Evolutionary conservation across 768 basidiomycete species (phyloP), one percentile per base, ranked within the genome.

Genomic region (Suillus plorans): DNA sequence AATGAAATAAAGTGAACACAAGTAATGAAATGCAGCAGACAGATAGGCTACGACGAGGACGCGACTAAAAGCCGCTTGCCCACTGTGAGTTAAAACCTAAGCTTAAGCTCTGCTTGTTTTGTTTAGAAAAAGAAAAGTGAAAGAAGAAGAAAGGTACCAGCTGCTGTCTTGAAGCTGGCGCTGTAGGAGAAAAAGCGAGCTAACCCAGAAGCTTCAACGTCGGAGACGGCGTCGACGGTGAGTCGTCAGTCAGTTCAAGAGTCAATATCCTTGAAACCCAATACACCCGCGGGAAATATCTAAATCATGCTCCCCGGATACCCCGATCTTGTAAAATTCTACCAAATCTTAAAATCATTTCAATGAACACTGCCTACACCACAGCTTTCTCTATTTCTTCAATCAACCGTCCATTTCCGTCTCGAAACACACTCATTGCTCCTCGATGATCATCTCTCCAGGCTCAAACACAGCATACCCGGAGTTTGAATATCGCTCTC

Each of bases 21-120:
- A 74, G 67, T 68, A 74, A 73, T 72, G 75, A 78, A 74, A 71
- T 77, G 73, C 65, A 63, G 73, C 65, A 63, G 65, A 74, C 67
- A 77, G 75, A 76, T 77, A 75, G 74, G 52, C 52, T 53, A 53
- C 73, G 72, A 73, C 69, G 45, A 72, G 67, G 68, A 72, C 76
- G 75, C 70, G 76, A 77, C 73, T 60, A 70, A 67, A 67, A 66
- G 65, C 70, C 70, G 69, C 71, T 63, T 50, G 49, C 59, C 66
- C 65, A 62, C 60, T 63, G 66, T 66, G 68, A 68, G 65, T 59
- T 53, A 16, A 34, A 52, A 28, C 52, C 28, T 18, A 53, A 53
- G 28, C 28, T 31, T 55, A 36, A 55, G 53, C 53, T 55, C 53
- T 55, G 76, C 70, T 50, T 44, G 65, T 53, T 66, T 50, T 72